Percentiles rank a stretch among this genome's conserved stretches.
Evolutionary conservation across 768 basidiomycete species (phyloP).

Genomic region (Lactarius trivialis): DNA sequence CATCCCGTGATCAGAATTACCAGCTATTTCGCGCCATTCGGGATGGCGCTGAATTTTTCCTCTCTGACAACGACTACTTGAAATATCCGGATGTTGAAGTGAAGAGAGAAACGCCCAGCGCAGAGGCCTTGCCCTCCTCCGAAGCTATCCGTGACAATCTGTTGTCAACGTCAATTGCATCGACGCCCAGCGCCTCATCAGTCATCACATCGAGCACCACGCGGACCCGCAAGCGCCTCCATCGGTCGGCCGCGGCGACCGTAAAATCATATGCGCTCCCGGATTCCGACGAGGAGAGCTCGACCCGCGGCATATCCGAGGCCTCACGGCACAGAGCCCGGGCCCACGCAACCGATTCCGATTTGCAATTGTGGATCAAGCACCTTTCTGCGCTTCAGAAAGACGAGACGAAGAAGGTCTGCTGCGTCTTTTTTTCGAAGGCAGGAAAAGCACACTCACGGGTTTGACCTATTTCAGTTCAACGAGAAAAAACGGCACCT

Average conservation of each 20-base stretch:
- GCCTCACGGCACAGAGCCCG: constrained; percentile 30
- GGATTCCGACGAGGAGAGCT: constrained; percentile 65
- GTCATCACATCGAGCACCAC: constrained; percentile 12
- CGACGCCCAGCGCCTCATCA: constrained; percentile 29
- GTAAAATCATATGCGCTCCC: constrained; percentile 59
- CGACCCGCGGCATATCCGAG: constrained; percentile 30
- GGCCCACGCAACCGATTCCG: constrained; percentile 37
- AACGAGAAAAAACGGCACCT: constrained; percentile 54
- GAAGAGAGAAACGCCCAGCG: constrained; percentile 21
- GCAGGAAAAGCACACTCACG: not conserved
- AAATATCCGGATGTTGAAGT: constrained; percentile 22
- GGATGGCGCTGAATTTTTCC: constrained; percentile 59
- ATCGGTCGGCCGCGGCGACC: constrained; percentile 46
- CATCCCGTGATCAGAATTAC: constrained; percentile 37
- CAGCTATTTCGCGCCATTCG: constrained; percentile 57
- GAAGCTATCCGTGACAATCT: constrained; percentile 1
- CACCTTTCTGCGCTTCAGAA: constrained; percentile 53
- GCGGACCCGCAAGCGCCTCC: constrained; percentile 43
- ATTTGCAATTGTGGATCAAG: constrained; percentile 61
- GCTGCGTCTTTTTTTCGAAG: constrained; percentile 11
- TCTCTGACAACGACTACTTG: constrained; percentile 64
- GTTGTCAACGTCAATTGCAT: constrained; percentile 9
- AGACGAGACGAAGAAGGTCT: constrained; percentile 65
- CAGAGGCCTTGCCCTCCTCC: constrained; percentile 25
- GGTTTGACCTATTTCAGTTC: constrained; percentile 36